Conservation (phyloP, 495 filamentous ascomycete species). For the Evernia prunastri region DNA sequence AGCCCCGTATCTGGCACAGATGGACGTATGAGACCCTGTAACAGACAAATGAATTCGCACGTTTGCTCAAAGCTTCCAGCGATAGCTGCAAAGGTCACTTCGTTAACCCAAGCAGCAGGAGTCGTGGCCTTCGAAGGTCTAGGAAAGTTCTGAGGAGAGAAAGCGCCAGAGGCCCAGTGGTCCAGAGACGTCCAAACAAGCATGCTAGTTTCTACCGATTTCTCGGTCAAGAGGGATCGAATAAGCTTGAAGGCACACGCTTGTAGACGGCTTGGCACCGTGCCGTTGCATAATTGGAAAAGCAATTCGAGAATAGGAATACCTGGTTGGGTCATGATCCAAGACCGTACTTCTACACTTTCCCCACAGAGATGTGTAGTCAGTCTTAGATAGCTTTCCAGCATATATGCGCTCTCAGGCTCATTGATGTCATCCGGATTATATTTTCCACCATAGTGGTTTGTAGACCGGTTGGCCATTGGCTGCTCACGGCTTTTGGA, state of each 20-base stretch:
- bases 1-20: conserved; percentile 50
- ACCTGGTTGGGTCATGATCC: conserved; percentile 57
- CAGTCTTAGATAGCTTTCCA: conserved; percentile 85
- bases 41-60: conserved; percentile 69
- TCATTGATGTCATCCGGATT: conserved; percentile 65
- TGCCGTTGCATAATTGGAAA: conserved; percentile 60
- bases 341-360: conserved; percentile 60
- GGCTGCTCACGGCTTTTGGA: conserved; percentile 61
- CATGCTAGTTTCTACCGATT: conserved; percentile 51
- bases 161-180: conserved; percentile 57
- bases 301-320: conserved; percentile 59
- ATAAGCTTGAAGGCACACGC: conserved; percentile 69
- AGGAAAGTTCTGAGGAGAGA: conserved; percentile 35
- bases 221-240: conserved; percentile 59
- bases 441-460: conserved; percentile 54
- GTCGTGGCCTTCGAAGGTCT: conserved; percentile 36
- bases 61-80: conserved; percentile 69
- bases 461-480: conserved; percentile 43
- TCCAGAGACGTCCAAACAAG: conserved; percentile 68
- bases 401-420: conserved; percentile 83
- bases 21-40: conserved; percentile 61
- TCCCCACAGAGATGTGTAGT: conserved; percentile 69
- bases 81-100: conserved; percentile 52
- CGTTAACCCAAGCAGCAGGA: conserved; percentile 43
- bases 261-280: conserved; percentile 64